Base-by-base conservation (phyloP, 306 rosid genomes). In the Quercus dentata region DNA sequence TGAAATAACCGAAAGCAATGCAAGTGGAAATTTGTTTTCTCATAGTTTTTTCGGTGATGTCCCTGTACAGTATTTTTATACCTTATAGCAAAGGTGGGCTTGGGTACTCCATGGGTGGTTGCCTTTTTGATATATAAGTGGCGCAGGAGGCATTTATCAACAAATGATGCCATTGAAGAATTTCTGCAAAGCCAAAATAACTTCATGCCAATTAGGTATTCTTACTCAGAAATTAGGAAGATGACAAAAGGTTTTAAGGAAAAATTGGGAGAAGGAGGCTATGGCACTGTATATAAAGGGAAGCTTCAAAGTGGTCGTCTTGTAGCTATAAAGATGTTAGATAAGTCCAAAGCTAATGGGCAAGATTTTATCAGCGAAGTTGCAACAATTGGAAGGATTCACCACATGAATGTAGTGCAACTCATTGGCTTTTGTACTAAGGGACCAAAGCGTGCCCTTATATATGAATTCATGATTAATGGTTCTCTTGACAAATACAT, bases 221-320 rank as follows among this genome's bases (percentile, higher is more conserved):
- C 80, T 6, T 81, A 75, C 35, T 74, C 2, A 57, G 72, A 81
- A 19, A 69, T 81, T 6, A 80, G 46, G 80, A 69, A 41, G 55
- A 58, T 75, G 76, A 21, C 80, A 0, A 27, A 21, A 46, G 20
- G 19, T 28, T 81, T 81, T 23, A 69, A 75, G 17, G 31, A 18
- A 8, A 81, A 69, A n/a, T 57, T 81, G 52, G 76, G 84, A 1
- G 13, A 81, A 69, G 80, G 84, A 19, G 84, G 80, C 46, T 79
- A 28, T 5, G 82, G 73, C 25, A 31, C 56, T 13, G 82, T 73
- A 1, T 73, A 62, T 61, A 75, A 46, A 20, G 80, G 80, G 1
- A 57, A 68, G 38, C 9, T 69, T 27, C 38, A 49, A 18, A 81
- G 85, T 14, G 81, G 85, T 0, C n/a, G 9, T 30, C 41, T 18